Base-by-base conservation (phyloP, 352 stramenopile genomes). In the Thalassiosira hispida region DNA sequence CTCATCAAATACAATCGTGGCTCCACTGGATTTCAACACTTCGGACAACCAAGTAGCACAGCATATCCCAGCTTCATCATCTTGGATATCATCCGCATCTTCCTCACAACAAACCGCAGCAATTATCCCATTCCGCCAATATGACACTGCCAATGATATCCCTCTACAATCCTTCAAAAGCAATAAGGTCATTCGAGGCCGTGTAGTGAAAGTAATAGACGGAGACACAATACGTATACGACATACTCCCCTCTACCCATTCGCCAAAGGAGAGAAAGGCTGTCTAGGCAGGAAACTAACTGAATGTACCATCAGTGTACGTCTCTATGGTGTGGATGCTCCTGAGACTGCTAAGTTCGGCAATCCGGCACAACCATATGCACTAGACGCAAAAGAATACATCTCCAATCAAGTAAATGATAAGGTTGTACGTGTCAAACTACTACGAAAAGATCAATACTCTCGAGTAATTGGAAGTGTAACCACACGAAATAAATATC, bases 251-350 rank as follows among this genome's bases (percentile, higher is more conserved):
- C 60, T 64, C 51, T 14, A 73, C 44, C 6, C 49, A 22, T 12
- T 56, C 68, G 14, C 14, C 4, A 53, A 64, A 61, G 40, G 49
- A 29, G 9, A 73, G 67, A 25, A 18, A 16, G 25, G 25, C 12
- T 9, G 51, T n/a, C n/a, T 60, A 4, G 35, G 29, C 31, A 42
- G 44, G 65, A 69, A 75, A 73, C 6, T 84, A 18, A 73, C 71
- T 2, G 75, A 90, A 31, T 51, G 70, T 12, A 71, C 78, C 12
- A 31, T 90, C n/a, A 79, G 67, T 1, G 83, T 90, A 56, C 83
- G 83, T 46, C 27, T 90, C 16, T 90, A 83, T 66, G 83, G 70
- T n/a, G 74, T 87, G 46, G 83, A 90, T 73, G 85, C 83, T 11
- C 83, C 83, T 0, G 83, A 90, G 73, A 87, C 72, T 3, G 65